These are phyloP conservation scores for Dioscorea alata DNA, from an alignment of 106 monocot species.

Conservation along the genomic window DNA sequence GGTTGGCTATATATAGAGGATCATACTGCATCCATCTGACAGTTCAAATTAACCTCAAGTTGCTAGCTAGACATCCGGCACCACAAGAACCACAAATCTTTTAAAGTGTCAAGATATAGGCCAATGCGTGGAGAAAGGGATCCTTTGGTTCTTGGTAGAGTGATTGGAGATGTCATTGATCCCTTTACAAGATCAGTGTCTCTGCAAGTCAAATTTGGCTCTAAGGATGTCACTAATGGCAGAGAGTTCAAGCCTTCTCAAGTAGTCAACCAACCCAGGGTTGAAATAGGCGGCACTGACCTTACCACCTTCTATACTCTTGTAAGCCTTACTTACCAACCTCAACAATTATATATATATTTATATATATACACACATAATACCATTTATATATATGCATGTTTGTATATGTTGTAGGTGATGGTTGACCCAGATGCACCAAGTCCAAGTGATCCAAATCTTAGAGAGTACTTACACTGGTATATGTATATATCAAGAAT, in stretches of 20 bases:
- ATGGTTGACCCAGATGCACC: constrained; percentile 45
- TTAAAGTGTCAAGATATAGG: too few relatives aligned
- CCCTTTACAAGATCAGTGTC: constrained; percentile 29
- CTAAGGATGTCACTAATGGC: constrained; percentile 56
- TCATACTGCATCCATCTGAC: too few relatives aligned
- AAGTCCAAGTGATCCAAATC: constrained; percentile 32
- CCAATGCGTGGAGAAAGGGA: constrained; percentile 29
- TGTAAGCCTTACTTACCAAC: constrained; percentile 29
- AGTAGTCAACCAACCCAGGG: constrained; percentile 57
- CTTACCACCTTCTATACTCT: constrained; percentile 77
- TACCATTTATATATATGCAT: not conserved
- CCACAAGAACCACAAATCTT: too few relatives aligned
- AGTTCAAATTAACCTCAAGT: too few relatives aligned
- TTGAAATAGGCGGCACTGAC: constrained; percentile 64
- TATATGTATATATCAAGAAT: constrained; percentile 13
- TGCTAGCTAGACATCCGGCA: too few relatives aligned
- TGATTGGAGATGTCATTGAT: constrained; percentile 60
- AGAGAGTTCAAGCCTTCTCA: constrained; percentile 69
- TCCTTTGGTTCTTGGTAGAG: constrained; percentile 50
- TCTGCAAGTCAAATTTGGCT: constrained; percentile 36
- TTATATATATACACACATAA: not conserved
- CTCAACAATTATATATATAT: not conserved
- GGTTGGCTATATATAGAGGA: too few relatives aligned
- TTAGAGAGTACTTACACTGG: constrained; percentile 43
- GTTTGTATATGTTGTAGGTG: constrained; percentile 15